Evolutionary conservation across 2,329 filamentous ascomycete genomes (phyloP), one percentile per base, ranked within the genome.

Genomic region (Claviceps sp.): DNA sequence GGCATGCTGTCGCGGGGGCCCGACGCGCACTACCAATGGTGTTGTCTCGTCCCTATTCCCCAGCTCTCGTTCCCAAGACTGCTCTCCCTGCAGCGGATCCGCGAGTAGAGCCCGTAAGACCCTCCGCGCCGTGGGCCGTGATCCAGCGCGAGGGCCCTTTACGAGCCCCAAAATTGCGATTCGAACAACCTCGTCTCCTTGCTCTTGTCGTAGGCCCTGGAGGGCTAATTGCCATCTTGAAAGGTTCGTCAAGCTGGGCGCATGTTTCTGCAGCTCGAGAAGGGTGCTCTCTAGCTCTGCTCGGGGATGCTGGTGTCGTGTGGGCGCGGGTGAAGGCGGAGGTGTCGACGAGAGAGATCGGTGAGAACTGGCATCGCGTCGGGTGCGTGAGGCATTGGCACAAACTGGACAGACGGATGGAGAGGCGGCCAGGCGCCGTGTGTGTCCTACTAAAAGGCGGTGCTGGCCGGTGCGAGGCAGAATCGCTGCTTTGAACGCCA

Each of bases 181-280:
- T 17, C 80, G 72, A 37, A 83, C 72, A 2, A 76, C 72, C 62
- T 84, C 81, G 39, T 73, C 62, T 4, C 81, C 81, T 0, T 76
- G 67, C 1, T 65, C 61, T 60, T 84, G 77, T 38, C 76, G 73
- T 54, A 84, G 64, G 22, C 85, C 82, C 56, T 80, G 76, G 22
- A 88, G 68, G 13, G 85, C 86, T 58, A 91, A 76, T 65, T 87
- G 83, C 46, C 90, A 64, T 52, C 84, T 75, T 34, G 84, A 80
- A n/a, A 84, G 73, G 60, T 85, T 85, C 50, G 86, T 74, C 58
- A 82, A 76, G 53, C 73, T 76, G 24, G 78, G 74, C 2, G 81
- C 80, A 48, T 78, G 70, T 50, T 76, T 77, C 59, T 85, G 75
- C 2, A 91, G 72, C 22, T 78, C 74, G 1, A 73, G 64, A 0